A percentile compares a stretch with the other conserved stretches of the same genome.
Conservation (phyloP, 2,329 filamentous ascomycete species). For the Sporothrix humicola region DNA sequence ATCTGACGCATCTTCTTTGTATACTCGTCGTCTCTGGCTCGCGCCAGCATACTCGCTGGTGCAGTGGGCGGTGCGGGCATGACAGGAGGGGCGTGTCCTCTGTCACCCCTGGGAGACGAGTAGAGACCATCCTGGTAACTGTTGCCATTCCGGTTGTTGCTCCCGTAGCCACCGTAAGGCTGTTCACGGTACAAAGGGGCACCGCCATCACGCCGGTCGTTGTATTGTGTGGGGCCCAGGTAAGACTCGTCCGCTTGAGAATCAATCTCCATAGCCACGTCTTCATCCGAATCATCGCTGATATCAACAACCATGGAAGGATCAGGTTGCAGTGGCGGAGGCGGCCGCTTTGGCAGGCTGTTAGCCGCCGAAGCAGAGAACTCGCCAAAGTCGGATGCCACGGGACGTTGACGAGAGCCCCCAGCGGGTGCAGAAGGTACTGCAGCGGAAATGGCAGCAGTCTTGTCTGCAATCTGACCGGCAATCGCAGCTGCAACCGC, state of each 20-base stretch:
- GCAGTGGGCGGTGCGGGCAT: constrained; percentile 49
- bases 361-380: constrained; percentile 48
- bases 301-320: constrained; percentile 80
- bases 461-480: background rate
- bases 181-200: constrained; percentile 31
- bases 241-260: constrained; percentile 53
- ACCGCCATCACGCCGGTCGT: background rate
- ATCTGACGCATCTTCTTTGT: constrained; percentile 63
- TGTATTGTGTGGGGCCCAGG: background rate
- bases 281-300: constrained; percentile 71
- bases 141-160: background rate
- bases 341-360: constrained; percentile 61
- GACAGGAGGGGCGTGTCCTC: constrained; percentile 49
- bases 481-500: constrained; percentile 9
- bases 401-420: constrained; percentile 50
- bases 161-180: constrained; percentile 30
- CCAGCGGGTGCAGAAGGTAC: background rate
- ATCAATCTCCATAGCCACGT: constrained; percentile 71
- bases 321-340: constrained; percentile 63
- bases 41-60: constrained; percentile 43
- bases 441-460: constrained; percentile 14
- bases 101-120: constrained; percentile 45
- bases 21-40: constrained; percentile 50
- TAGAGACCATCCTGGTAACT: background rate
- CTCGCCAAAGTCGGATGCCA: constrained; percentile 74